Evolutionary conservation across 805 yeast species (phyloP).

Genomic region (Wickerhamomyces sydowiorum): DNA sequence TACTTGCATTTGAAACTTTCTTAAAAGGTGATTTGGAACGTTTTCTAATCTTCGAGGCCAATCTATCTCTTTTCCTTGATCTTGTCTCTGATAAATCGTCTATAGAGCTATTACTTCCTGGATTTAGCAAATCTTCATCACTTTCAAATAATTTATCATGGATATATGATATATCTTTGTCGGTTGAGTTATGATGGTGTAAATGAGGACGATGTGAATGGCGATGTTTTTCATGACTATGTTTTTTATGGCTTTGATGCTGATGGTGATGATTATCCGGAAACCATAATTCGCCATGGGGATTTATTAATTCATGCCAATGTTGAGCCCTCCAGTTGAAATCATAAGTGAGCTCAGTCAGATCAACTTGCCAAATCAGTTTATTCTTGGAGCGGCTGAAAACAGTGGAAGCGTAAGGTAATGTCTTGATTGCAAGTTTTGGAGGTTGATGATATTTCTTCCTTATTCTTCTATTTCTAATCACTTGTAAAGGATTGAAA

Average conservation of each 20-base stretch:
- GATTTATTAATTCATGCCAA: slow-evolving; percentile 43
- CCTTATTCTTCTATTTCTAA: slow-evolving; percentile 62
- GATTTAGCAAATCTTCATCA: background rate
- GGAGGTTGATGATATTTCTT: slow-evolving; percentile 45
- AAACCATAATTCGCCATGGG: slow-evolving; percentile 48
- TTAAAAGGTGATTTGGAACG: slow-evolving; percentile 22
- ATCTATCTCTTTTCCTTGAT: slow-evolving; percentile 11
- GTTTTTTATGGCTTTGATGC: slow-evolving; percentile 1
- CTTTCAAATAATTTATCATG: slow-evolving; percentile 18
- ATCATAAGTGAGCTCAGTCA: slow-evolving; percentile 54
- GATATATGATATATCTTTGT: slow-evolving; percentile 4
- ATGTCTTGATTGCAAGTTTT: slow-evolving; percentile 36
- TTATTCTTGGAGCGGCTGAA: slow-evolving; percentile 44
- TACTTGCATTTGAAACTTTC: background rate
- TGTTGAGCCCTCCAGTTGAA: slow-evolving; percentile 49
- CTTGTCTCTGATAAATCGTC: slow-evolving; percentile 12
- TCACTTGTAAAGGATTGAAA: slow-evolving; percentile 79
- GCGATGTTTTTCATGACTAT: background rate
- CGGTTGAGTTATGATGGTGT: slow-evolving; percentile 2
- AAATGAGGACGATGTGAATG: slow-evolving; percentile 4
- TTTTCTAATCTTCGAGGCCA: slow-evolving; percentile 9
- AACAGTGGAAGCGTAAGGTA: slow-evolving; percentile 62
- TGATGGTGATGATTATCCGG: slow-evolving; percentile 21
- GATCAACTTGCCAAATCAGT: slow-evolving; percentile 59
- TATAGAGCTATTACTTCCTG: slow-evolving; percentile 9